These are phyloP conservation scores for Oehlia diaphana DNA, from an alignment of 192 early-diverging fungal genomes.

Conservation along the genomic window DNA sequence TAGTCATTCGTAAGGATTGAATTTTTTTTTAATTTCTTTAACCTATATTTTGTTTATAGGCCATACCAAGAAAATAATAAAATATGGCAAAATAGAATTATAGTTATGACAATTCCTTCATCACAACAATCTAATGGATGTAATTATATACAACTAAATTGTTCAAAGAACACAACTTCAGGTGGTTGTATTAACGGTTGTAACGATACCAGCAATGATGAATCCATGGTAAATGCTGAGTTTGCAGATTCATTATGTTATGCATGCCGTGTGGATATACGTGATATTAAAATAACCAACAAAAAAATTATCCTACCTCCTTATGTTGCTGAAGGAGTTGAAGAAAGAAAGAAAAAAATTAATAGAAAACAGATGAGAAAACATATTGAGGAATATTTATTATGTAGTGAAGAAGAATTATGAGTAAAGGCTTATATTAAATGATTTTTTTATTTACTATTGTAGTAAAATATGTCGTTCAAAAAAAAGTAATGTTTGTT, in stretches of 20 bases:
- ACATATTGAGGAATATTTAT: slow-evolving; percentile 66
- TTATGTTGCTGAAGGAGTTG: slow-evolving; percentile 41
- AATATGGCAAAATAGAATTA: slow-evolving; percentile 54
- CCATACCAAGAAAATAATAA: slow-evolving; percentile 47
- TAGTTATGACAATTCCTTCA: slow-evolving; percentile 31
- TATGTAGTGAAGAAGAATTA: slow-evolving; percentile 52
- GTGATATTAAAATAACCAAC: slow-evolving; percentile 43
- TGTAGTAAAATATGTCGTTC: neutral
- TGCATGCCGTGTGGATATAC: slow-evolving; percentile 51
- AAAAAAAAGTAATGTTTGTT: neutral
- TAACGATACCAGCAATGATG: neutral
- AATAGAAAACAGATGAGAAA: slow-evolving; percentile 50
- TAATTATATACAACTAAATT: neutral
- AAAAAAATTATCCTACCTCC: slow-evolving; percentile 42
- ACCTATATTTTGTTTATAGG: slow-evolving; percentile 30
- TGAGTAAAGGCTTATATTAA: neutral
- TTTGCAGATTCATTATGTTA: slow-evolving; percentile 51
- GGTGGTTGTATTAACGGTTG: neutral
- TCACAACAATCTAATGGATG: neutral
- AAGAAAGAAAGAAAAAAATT: slow-evolving; percentile 32
- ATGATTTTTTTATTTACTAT: too few species aligned
- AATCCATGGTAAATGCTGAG: neutral
- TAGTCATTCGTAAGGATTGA: neutral
- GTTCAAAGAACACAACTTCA: neutral
- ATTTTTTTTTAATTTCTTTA: neutral